Percentiles rank a stretch among this genome's conserved stretches.
Conservation (phyloP, 1,284 basidiomycete species). For the Puccinia novopanici region DNA sequence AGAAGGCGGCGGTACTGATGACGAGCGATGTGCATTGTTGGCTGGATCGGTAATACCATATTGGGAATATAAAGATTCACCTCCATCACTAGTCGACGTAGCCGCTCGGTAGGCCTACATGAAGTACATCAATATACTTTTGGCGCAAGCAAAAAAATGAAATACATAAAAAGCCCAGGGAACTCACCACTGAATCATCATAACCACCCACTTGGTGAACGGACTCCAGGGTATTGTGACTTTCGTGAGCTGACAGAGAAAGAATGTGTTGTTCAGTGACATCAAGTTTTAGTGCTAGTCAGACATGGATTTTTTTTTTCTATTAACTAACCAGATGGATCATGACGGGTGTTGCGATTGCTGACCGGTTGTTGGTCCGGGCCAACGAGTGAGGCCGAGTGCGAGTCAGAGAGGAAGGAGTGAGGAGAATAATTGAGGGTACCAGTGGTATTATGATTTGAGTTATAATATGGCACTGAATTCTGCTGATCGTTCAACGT, state of each 20-base stretch:
- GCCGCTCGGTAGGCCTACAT: constrained; percentile 5
- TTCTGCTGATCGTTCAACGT: constrained; percentile 16
- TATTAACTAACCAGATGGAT: constrained; percentile 10
- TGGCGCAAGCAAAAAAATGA: no score
- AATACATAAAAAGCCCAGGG: no score
- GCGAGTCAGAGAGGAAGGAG: constrained; percentile 33
- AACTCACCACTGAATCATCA: constrained; percentile 32
- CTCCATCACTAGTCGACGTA: constrained; percentile 1
- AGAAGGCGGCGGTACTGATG: constrained; percentile 35
- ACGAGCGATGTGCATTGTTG: constrained; percentile 12
- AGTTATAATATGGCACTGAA: constrained; percentile 10
- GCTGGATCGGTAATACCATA: constrained; percentile 7
- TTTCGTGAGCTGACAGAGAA: neutral
- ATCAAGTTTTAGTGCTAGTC: neutral
- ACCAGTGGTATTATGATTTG: constrained; percentile 13
- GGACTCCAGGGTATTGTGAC: constrained; percentile 4
- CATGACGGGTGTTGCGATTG: neutral
- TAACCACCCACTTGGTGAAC: constrained; percentile 27
- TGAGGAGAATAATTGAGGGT: constrained; percentile 21
- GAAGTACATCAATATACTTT: neutral
- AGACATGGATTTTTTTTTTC: neutral
- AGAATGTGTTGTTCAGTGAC: neutral
- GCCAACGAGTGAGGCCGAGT: constrained; percentile 22
- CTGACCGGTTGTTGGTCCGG: neutral
- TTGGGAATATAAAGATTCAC: constrained; percentile 28